Evolutionary conservation across 2,329 filamentous ascomycete genomes (phyloP).

Genomic region (Stachybotrys chlorohalonatus): DNA sequence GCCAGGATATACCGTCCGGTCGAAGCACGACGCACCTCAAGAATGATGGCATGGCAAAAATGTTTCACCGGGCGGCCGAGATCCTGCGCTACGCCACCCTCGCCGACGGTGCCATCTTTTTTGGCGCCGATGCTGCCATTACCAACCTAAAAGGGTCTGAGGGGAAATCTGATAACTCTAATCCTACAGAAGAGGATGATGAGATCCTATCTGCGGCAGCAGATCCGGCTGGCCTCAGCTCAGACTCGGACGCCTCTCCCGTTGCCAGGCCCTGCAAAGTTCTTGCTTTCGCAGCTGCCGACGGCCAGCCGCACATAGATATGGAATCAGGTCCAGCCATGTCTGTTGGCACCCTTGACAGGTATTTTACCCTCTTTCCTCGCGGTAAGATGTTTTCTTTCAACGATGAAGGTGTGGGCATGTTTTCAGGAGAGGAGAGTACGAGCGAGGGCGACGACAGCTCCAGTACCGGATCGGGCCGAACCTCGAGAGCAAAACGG

Average conservation of each 20-base stretch:
- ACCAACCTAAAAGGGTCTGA: constrained; percentile 1
- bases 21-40: constrained; percentile 3
- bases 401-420: constrained; percentile 14
- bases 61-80: constrained; percentile 18
- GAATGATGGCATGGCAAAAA: constrained; percentile 10
- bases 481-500: constrained; percentile 1
- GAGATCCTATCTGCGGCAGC: neutral
- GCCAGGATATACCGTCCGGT: neutral
- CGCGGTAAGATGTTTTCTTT: constrained; percentile 20
- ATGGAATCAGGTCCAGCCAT: constrained; percentile 17
- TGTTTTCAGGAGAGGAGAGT: constrained; percentile 22
- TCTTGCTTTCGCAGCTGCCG: constrained; percentile 16
- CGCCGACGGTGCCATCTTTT: constrained; percentile 20
- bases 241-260: constrained; percentile 17
- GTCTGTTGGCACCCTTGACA: constrained; percentile 17
- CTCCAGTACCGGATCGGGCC: neutral
- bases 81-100: constrained; percentile 18
- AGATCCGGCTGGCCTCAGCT: constrained; percentile 8
- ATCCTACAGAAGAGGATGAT: neutral
- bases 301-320: constrained; percentile 11
- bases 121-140: constrained; percentile 15
- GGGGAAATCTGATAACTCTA: constrained; percentile 1
- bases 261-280: constrained; percentile 16
- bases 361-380: constrained; percentile 19
- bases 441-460: constrained; percentile 10